A percentile compares a stretch with the other conserved stretches of the same genome.
phyloP scores from a whole-genome alignment of 768 basidiomycete species.

The Pholiota molesta region DNA sequence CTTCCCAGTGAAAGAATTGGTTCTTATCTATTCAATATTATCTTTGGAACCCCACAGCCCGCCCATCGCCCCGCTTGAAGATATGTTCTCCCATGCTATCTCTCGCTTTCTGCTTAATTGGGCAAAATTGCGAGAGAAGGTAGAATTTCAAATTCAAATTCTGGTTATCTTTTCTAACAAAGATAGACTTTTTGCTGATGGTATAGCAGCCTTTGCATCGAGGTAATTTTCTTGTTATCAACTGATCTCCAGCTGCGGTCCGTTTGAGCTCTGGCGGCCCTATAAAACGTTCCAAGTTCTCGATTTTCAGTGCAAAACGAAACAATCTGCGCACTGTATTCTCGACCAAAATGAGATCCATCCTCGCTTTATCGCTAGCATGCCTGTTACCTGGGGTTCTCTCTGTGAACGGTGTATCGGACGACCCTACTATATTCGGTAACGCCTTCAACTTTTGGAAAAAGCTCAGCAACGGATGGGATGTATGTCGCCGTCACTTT shows the following conservation, averaged over 20 bases:
- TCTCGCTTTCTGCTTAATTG: background rate
- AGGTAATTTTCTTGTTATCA: background rate
- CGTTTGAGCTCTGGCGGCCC: background rate
- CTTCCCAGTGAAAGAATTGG: background rate
- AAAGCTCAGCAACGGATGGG: constrained; percentile 29
- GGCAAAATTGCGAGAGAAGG: constrained; percentile 3
- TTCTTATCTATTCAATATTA: background rate
- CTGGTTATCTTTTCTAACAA: background rate
- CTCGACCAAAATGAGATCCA: constrained; percentile 3
- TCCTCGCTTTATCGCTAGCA: background rate
- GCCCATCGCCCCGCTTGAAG: background rate
- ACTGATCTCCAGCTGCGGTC: background rate
- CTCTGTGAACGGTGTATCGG: constrained; percentile 15
- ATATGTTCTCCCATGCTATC: background rate
- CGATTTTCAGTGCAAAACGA: background rate
- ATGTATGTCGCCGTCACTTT: constrained; percentile 21
- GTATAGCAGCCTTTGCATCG: background rate
- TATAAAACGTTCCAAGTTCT: background rate
- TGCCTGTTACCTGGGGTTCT: constrained; percentile 3
- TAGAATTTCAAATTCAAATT: background rate
- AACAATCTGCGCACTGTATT: too few relatives aligned
- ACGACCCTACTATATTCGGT: constrained; percentile 25
- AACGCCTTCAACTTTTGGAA: constrained; percentile 34
- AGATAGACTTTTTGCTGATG: background rate
- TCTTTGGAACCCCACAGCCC: background rate